Evolutionary conservation across 2,329 filamentous ascomycete species (phyloP).

Genomic region (Didymella pomorum): DNA sequence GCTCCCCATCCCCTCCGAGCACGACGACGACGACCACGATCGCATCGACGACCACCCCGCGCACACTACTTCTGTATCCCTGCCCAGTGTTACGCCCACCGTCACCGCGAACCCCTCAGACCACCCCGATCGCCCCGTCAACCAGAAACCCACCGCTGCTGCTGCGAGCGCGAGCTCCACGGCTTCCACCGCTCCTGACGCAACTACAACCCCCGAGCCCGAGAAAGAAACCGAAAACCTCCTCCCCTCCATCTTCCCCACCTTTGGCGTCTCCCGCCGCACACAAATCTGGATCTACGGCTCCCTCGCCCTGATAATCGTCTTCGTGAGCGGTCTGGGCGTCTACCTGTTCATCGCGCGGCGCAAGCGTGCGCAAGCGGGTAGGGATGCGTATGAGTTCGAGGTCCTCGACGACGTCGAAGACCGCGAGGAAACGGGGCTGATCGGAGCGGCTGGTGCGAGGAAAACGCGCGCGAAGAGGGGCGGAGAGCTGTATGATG

Average conservation of each 20-base stretch:
- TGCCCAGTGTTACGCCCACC: conserved; percentile 58
- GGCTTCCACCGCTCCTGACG: conserved; percentile 19
- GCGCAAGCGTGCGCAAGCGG: conserved; percentile 76
- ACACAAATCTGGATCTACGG: conserved; percentile 96
- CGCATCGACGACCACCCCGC: conserved; percentile 63
- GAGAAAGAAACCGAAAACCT: conserved; percentile 64
- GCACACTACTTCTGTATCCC: conserved; percentile 65
- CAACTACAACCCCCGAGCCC: conserved; percentile 33
- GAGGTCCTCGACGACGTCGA: conserved; percentile 90
- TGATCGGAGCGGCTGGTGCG: conserved; percentile 47
- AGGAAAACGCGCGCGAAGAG: conserved; percentile 61
- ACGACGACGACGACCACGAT: conserved; percentile 85
- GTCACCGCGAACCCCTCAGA: conserved; percentile 56
- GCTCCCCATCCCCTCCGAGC: conserved; percentile 81
- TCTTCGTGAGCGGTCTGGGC: conserved; percentile 84
- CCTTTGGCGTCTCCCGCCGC: conserved; percentile 84
- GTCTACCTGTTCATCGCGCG: conserved; percentile 83
- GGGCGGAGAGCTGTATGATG: conserved; percentile 94
- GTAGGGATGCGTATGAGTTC: conserved; percentile 89
- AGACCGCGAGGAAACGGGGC: conserved; percentile 60
- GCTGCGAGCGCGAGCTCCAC: conserved; percentile 29
- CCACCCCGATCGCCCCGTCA: conserved; percentile 63
- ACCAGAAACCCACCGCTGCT: conserved; percentile 61
- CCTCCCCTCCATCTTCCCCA: conserved; percentile 86
- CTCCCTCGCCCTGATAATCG: conserved; percentile 79